A percentile compares a stretch with the other conserved stretches of the same genome.
Evolutionary conservation across 257 asterid species (phyloP).

Genomic region (Apocynum venetum): DNA sequence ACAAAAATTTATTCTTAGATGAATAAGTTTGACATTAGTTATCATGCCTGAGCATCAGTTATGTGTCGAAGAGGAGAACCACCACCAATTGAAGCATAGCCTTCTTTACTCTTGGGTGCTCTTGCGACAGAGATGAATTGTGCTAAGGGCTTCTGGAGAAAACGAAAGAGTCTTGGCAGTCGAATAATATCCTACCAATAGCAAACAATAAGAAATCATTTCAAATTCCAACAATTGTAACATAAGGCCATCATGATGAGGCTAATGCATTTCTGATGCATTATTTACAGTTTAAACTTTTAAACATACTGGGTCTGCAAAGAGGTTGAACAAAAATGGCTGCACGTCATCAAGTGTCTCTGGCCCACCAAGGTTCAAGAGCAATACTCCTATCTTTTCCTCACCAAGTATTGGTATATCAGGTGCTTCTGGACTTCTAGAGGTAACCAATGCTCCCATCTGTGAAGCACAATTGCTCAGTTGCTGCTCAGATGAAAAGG

Average conservation of each 20-base stretch:
- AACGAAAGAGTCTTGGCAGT: slow-evolving; percentile 86
- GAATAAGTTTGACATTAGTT: slow-evolving; percentile 6
- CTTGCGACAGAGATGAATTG: slow-evolving; percentile 88
- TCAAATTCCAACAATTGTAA: slow-evolving; percentile 10
- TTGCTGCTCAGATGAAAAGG: slow-evolving; percentile 25
- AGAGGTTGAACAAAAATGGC: slow-evolving; percentile 93
- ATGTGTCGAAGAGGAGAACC: slow-evolving; percentile 99
- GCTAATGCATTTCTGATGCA: slow-evolving; percentile 7
- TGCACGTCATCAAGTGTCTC: slow-evolving; percentile 98
- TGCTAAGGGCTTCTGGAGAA: slow-evolving; percentile 95
- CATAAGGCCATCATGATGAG: neutral
- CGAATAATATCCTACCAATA: slow-evolving; percentile 83
- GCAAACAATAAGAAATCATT: slow-evolving; percentile 17
- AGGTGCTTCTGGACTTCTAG: slow-evolving; percentile 49
- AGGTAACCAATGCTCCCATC: slow-evolving; percentile 51
- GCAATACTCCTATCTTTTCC: slow-evolving; percentile 84
- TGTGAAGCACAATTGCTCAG: slow-evolving; percentile 28
- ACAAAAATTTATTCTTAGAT: neutral
- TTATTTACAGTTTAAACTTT: neutral
- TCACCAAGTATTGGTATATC: slow-evolving; percentile 45
- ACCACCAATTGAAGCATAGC: slow-evolving; percentile 98
- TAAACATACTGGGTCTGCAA: slow-evolving; percentile 88
- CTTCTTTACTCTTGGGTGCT: slow-evolving; percentile 98
- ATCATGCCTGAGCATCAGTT: slow-evolving; percentile 89
- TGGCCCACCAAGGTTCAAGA: slow-evolving; percentile 98